phyloP scores from a whole-genome alignment of 495 filamentous ascomycete genomes.

The Amorphotheca resinae region DNA sequence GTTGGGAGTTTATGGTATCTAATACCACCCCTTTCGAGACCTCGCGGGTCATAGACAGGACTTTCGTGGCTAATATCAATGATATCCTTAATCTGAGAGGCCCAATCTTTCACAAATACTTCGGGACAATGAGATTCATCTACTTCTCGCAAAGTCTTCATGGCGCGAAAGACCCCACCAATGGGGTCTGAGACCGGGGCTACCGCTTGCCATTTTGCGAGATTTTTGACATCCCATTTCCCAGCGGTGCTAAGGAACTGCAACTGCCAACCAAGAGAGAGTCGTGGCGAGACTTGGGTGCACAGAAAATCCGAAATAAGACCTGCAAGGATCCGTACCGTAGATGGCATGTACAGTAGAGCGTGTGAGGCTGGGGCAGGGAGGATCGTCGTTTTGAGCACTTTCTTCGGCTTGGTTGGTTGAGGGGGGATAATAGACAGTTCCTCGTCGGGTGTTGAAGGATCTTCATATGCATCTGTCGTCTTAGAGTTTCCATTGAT shows the following conservation, averaged over 20 bases:
- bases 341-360: constrained; percentile 67
- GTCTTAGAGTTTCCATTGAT: constrained; percentile 3
- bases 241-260: constrained; percentile 74
- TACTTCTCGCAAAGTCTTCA: constrained; percentile 80
- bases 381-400: constrained; percentile 59
- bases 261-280: constrained; percentile 81
- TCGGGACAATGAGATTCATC: constrained; percentile 74
- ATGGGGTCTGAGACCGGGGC: constrained; percentile 67
- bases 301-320: constrained; percentile 73
- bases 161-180: constrained; percentile 60
- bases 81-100: constrained; percentile 53
- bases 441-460: constrained; percentile 28
- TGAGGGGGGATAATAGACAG: constrained; percentile 28
- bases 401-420: constrained; percentile 29
- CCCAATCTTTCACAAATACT: constrained; percentile 58
- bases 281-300: constrained; percentile 58
- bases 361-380: constrained; percentile 73
- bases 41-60: constrained; percentile 73
- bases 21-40: constrained; percentile 58
- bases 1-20: constrained; percentile 82
- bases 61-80: constrained; percentile 82
- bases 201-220: constrained; percentile 78
- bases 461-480: constrained; percentile 33
- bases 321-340: constrained; percentile 62
- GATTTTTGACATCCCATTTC: constrained; percentile 98